These are phyloP conservation scores for Hemerocallis citrina DNA, from an alignment of 106 monocot species.

Conservation along the genomic window DNA sequence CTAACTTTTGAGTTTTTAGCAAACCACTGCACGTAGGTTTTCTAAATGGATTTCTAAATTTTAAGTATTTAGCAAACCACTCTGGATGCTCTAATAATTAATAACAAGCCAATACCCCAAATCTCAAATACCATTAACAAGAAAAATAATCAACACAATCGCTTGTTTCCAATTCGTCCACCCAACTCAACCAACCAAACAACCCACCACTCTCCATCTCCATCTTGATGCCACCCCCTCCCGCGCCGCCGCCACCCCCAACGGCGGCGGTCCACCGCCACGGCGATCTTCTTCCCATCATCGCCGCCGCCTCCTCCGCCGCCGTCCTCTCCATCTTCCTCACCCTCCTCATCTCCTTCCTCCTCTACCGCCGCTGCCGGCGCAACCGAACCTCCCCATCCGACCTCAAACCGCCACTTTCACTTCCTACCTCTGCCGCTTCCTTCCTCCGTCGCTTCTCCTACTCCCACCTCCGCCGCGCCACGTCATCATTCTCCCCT, in stretches of 20 bases:
- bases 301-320: not conserved
- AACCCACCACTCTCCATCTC: too few relatives aligned
- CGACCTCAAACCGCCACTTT: not conserved
- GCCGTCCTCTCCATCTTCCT: not conserved
- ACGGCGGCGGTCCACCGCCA: not conserved
- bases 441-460: slow-evolving; percentile 34
- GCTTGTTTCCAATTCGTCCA: too few relatives aligned
- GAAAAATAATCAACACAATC: too few relatives aligned
- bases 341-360: not conserved
- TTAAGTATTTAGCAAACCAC: too few relatives aligned
- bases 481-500: slow-evolving; percentile 48
- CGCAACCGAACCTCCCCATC: slow-evolving; percentile 7
- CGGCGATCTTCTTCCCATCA: not conserved
- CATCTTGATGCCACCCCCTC: too few relatives aligned
- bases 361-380: slow-evolving; percentile 17
- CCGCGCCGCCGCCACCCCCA: not conserved
- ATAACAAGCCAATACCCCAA: too few relatives aligned
- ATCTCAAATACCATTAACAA: too few relatives aligned
- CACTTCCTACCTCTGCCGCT: not conserved
- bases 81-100: too few relatives aligned
- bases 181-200: too few relatives aligned
- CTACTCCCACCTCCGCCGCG: slow-evolving; percentile 53
- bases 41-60: too few relatives aligned
- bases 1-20: too few relatives aligned
- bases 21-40: too few relatives aligned